Base-by-base conservation (phyloP, 2,329 filamentous ascomycete species). In the Proliferodiscus dingleyae region DNA sequence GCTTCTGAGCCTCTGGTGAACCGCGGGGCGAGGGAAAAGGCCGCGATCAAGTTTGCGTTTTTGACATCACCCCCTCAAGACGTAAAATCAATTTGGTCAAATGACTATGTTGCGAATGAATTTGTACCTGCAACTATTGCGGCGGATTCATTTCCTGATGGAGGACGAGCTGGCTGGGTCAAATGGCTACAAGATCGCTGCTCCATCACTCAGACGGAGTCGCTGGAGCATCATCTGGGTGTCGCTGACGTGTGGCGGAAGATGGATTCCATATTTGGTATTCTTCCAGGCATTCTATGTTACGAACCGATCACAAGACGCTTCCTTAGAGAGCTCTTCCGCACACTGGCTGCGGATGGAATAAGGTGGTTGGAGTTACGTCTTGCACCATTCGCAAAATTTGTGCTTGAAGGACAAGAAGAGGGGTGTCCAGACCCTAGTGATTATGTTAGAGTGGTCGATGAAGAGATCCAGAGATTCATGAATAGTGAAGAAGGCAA, bases 271-370 rank as follows among this genome's bases (percentile, higher is more conserved):
- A 86, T 81, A 50, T 95, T 95, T 65, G 66, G 74, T 2, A 75
- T 89, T 2, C 73, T 90, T 30, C 77, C 77, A 18, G 83, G 81
- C 11, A 75, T 95, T 36, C 73, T 94, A 32, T 86, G 84, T 66
- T 94, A 95, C 66, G 90, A 95, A 66, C 89, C 89, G 11, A 86
- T 96, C 52, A 89, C 85, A 66, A 78, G 89, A n/a, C 71, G 72
- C 18, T 93, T 88, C 58, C 67, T 95, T 40, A 78, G 75, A 15
- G 75, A 77, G 16, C 71, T 96, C 50, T 78, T 93, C 61, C 69
- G 68, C 34, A 75, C 83, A 33, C 71, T 95, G 13, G 72, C 81
- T 11, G 78, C 78, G 4, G 90, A 97, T 62, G 88, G 88, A 3
- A 78, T 95, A 22, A 78, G 74, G 58, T 96, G 88, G 74, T 85